Evolutionary conservation across 169 alveolate species (phyloP).

Genomic region (Cryptosporidium muris): DNA sequence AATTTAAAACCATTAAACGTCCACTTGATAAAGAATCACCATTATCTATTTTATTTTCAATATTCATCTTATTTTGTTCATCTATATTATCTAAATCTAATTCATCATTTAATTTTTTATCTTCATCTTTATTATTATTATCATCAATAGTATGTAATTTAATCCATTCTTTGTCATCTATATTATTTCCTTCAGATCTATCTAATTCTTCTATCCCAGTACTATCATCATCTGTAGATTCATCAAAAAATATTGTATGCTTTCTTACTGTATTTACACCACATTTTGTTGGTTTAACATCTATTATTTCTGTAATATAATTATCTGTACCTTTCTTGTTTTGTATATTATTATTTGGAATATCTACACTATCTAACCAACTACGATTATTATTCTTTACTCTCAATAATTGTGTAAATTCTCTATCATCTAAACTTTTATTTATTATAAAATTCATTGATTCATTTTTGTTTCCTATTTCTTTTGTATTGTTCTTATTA

Average conservation of each 20-base stretch:
- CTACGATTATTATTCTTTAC: constrained; percentile 22
- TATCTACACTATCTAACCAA: constrained; percentile 63
- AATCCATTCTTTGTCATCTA: constrained; percentile 68
- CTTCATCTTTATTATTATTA: constrained; percentile 72
- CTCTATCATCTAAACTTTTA: not conserved
- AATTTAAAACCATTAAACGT: constrained; percentile 85
- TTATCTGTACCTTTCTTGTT: not conserved
- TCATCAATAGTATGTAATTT: constrained; percentile 63
- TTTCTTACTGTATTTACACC: constrained; percentile 60
- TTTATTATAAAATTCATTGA: constrained; percentile 10
- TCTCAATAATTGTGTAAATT: constrained; percentile 13
- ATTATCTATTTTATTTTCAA: constrained; percentile 43
- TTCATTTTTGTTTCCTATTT: constrained; percentile 8
- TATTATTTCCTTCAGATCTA: constrained; percentile 32
- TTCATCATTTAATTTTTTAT: constrained; percentile 69
- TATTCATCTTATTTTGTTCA: constrained; percentile 60
- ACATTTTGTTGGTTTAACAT: constrained; percentile 67
- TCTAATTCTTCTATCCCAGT: not conserved
- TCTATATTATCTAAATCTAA: constrained; percentile 30
- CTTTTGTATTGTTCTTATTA: constrained; percentile 34
- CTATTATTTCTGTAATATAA: constrained; percentile 6
- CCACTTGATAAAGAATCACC: constrained; percentile 73
- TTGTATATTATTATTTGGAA: not conserved
- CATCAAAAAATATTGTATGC: constrained; percentile 70
- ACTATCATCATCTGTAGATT: not conserved